Conservation (phyloP, 1,284 basidiomycete species). For the Apiotrichum laibachii region DNA sequence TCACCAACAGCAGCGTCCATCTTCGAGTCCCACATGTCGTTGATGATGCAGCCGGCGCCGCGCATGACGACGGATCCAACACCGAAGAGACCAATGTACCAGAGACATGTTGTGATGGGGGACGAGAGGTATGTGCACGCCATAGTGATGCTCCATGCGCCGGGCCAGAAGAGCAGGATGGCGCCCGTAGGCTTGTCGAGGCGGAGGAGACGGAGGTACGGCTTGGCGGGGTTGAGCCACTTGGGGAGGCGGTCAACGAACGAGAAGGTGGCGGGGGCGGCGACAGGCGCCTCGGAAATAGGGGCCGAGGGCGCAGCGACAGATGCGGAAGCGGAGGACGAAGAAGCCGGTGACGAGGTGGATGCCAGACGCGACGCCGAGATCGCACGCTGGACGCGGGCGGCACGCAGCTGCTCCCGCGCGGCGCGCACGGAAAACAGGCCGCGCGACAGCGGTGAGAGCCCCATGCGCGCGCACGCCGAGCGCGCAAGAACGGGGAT, state of each 20-base stretch:
- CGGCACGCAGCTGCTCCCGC: neutral
- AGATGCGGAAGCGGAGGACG: neutral
- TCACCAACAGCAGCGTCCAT: conserved; percentile 87
- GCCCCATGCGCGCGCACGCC: conserved; percentile 22
- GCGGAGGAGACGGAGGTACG: conserved; percentile 81
- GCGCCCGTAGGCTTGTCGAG: conserved; percentile 96
- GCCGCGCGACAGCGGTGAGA: neutral
- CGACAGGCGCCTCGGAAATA: neutral
- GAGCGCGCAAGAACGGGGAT: conserved; percentile 19
- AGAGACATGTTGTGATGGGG: conserved; percentile 65
- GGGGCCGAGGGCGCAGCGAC: neutral
- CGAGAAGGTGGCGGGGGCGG: neutral
- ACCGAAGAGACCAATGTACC: conserved; percentile 79
- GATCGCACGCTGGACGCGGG: neutral
- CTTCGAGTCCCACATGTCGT: conserved; percentile 96
- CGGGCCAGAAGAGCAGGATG: conserved; percentile 86
- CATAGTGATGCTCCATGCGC: conserved; percentile 96
- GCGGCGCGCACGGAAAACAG: neutral
- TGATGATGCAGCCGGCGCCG: conserved; percentile 97
- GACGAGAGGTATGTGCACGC: conserved; percentile 72
- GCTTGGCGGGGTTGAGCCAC: conserved; percentile 50
- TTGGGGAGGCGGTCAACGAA: conserved; percentile 35
- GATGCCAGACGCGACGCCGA: neutral
- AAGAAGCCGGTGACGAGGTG: neutral
- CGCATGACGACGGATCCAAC: conserved; percentile 92